Base-by-base conservation (phyloP, 2,329 filamentous ascomycete species). In the Tolypocladium guangdongense region DNA sequence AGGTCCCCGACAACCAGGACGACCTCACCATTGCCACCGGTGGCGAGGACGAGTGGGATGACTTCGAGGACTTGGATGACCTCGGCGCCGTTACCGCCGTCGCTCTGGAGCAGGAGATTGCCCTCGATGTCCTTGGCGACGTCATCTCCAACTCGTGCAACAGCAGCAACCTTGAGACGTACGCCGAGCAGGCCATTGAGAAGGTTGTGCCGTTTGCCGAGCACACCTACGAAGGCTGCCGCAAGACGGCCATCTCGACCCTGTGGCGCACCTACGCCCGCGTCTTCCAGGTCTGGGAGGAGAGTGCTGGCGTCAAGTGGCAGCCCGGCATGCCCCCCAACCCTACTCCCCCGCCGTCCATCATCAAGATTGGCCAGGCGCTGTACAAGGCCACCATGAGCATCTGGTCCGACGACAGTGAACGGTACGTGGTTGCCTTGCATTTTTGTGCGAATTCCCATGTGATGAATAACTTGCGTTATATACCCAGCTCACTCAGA, bases 401-500 rank as follows among this genome's bases (percentile, higher is more conserved):
- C 59, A 77, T 92, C 60, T 96, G 92, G 90, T 78, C 85, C 58
- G 90, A 95, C 62, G 93, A 99, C 71, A 82, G 84, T 66, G 93
- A 99, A 71, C 84, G 90, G 91, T 96, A 87, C 67, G 92, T 90
- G 59, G 14, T 30, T 46, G 7, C n/a, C 3, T 20, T 18, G 3
- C 30, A 4, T 12, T 2, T 30, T 30, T 8, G 16, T 47, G 18
- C 43, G 27, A 32, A 33, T 30, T 32, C 18, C 27, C 27, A 73
- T 65, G 85, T 90, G 90, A 96, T 96, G 90, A 96, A 74, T 78
- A 81, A 77, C 72, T 76, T 82, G 84, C 88, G 89, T 91, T 91
- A 92, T 91, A 92, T 82, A 92, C 92, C 90, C 91, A 96, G 91
- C 91, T 96, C 92, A 96, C 91, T 96, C 89, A 88, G 87, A 97